phyloP scores from a whole-genome alignment of 139 green algal species.

The Tetratostichococcus sp. region DNA sequence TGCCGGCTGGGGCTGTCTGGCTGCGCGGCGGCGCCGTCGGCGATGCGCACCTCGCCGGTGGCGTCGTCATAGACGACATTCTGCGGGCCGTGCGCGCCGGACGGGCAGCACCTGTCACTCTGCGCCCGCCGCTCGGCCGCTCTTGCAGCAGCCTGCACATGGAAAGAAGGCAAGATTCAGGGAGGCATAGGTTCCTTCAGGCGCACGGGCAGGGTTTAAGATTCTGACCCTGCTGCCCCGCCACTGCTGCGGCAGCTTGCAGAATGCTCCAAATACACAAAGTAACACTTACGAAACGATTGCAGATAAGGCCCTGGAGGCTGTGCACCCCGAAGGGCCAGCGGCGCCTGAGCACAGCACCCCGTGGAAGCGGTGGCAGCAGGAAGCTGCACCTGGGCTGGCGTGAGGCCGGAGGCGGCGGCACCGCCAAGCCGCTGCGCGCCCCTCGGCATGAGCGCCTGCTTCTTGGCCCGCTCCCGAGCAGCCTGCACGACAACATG shows the following conservation, averaged over 20 bases:
- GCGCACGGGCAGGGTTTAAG: too few species aligned
- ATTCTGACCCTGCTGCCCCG: not conserved
- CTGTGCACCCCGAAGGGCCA: too few species aligned
- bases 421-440: conserved; percentile 36
- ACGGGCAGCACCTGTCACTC: conserved; percentile 51
- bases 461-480: conserved; percentile 26
- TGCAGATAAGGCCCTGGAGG: too few species aligned
- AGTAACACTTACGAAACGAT: too few species aligned
- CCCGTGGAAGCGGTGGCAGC: not conserved
- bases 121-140: conserved; percentile 44
- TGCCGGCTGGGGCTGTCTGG: too few species aligned
- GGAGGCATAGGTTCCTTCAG: too few species aligned
- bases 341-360: not conserved
- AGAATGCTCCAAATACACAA: too few species aligned
- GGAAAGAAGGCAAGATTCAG: too few species aligned
- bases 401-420: conserved; percentile 23
- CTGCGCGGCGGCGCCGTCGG: not conserved
- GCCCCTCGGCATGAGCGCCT: conserved; percentile 34
- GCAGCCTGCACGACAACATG: conserved; percentile 27
- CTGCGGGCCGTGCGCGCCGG: not conserved
- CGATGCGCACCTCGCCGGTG: not conserved
- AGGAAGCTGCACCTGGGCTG: conserved; percentile 14
- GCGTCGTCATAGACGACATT: not conserved
- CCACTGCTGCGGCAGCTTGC: not conserved
- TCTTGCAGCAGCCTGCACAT: conserved; percentile 40